These are phyloP conservation scores for Xylariaceae sp. DNA, from an alignment of 2,329 filamentous ascomycete species.

Conservation along the genomic window DNA sequence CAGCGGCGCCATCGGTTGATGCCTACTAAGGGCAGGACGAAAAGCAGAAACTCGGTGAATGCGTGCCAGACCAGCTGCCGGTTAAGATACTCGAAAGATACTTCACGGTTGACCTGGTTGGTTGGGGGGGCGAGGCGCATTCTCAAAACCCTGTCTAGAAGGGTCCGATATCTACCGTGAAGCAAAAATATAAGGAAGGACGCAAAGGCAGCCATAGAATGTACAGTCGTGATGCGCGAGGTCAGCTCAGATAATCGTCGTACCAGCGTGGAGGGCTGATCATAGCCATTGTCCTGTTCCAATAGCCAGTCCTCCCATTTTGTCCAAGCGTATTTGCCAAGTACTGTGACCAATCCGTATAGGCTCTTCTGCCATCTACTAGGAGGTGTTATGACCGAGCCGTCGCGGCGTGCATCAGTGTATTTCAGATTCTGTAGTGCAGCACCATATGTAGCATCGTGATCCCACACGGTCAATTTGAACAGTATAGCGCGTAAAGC, in stretches of 20 bases:
- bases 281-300: conserved; percentile 72
- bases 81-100: conserved; percentile 97
- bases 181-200: conserved; percentile 91
- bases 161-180: conserved; percentile 85
- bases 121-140: conserved; percentile 83
- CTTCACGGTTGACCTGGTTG: conserved; percentile 82
- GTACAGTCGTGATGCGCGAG: conserved; percentile 64
- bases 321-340: conserved; percentile 84
- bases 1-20: conserved; percentile 91
- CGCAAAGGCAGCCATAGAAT: conserved; percentile 76
- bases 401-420: conserved; percentile 71
- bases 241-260: conserved; percentile 67
- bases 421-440: conserved; percentile 88
- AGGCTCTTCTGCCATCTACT: conserved; percentile 78
- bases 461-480: conserved; percentile 95
- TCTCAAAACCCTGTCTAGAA: conserved; percentile 80
- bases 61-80: conserved; percentile 98
- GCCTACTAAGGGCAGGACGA: conserved; percentile 92
- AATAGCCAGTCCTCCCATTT: conserved; percentile 89
- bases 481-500: conserved; percentile 77
- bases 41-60: conserved; percentile 98
- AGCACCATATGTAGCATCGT: conserved; percentile 91
- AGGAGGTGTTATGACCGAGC: conserved; percentile 64
- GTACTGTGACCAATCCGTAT: conserved; percentile 83
- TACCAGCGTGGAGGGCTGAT: conserved; percentile 52